A percentile compares a stretch with the other conserved stretches of the same genome.
Conservation (phyloP, 176 grass and related monocot genomes). For the Oryza officinalis region DNA sequence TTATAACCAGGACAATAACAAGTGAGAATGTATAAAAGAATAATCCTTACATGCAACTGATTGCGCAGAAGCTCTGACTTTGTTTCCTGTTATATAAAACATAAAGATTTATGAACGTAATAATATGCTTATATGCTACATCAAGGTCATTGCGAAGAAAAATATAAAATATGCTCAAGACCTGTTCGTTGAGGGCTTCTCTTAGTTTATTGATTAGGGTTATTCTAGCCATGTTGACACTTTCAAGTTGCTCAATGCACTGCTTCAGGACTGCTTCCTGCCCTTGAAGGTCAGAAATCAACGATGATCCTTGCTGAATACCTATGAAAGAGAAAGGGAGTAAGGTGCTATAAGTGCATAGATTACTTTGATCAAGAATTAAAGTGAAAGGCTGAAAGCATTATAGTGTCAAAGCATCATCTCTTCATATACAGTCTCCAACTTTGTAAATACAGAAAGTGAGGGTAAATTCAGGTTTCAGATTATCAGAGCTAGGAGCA, state of each 20-base stretch:
- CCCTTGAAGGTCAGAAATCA: constrained; percentile 67
- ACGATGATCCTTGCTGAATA: constrained; percentile 59
- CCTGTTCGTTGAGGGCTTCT: constrained; percentile 82
- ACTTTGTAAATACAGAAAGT: background rate
- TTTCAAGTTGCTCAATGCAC: constrained; percentile 69
- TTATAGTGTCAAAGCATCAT: constrained; percentile 8
- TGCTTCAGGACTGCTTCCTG: constrained; percentile 64
- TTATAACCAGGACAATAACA: constrained; percentile 3
- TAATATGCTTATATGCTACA: constrained; percentile 3
- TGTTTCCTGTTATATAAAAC: constrained; percentile 57
- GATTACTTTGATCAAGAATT: background rate
- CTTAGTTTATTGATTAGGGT: constrained; percentile 69
- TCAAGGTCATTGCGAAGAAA: constrained; percentile 12
- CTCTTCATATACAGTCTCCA: background rate
- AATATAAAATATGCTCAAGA: constrained; percentile 38
- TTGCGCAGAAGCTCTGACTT: constrained; percentile 51
- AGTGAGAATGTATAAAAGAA: background rate
- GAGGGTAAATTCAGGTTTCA: background rate
- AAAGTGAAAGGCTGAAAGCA: background rate
- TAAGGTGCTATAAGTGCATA: background rate
- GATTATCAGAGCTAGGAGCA: background rate
- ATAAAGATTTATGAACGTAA: constrained; percentile 27
- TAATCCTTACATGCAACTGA: constrained; percentile 77
- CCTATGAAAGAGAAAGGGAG: constrained; percentile 48
- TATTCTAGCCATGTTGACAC: constrained; percentile 44